These are phyloP conservation scores for Berberis thunbergii DNA, from an alignment of 164 flowering plant species.

Conservation along the genomic window DNA sequence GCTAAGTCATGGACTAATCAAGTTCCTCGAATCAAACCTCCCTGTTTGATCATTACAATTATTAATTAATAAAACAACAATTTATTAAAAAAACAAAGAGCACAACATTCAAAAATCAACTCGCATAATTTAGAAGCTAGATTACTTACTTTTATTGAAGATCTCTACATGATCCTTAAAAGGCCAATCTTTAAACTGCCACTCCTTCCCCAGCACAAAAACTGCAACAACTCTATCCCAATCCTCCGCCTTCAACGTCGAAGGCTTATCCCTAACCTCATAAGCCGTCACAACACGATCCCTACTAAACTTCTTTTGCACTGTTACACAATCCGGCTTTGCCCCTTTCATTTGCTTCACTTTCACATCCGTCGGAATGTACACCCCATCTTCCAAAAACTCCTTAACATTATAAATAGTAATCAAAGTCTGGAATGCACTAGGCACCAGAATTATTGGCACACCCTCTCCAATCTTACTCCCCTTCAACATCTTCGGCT, in stretches of 20 bases:
- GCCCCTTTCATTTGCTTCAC: conserved; percentile 81
- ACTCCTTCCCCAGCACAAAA: conserved; percentile 95
- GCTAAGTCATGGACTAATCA: no score
- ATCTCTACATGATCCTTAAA: conserved; percentile 92
- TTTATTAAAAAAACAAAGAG: no score
- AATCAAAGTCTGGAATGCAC: conserved; percentile 90
- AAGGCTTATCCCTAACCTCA: conserved; percentile 96
- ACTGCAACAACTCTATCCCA: conserved; percentile 99
- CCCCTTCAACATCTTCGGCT: conserved; percentile 66
- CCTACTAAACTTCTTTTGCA: conserved; percentile 96
- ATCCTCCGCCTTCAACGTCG: conserved; percentile 81
- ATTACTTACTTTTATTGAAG: conserved; percentile 63
- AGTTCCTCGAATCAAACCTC: no score
- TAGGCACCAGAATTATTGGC: conserved; percentile 93
- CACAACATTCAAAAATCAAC: no score
- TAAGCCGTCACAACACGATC: conserved; percentile 90
- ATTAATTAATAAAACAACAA: no score
- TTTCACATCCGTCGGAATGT: conserved; percentile 81
- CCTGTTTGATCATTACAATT: no score
- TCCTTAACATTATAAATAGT: conserved; percentile 98
- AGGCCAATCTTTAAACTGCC: conserved; percentile 99
- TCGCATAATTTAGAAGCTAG: neutral
- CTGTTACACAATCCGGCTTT: conserved; percentile 94
- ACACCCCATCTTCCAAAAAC: conserved; percentile 96
- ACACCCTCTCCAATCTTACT: conserved; percentile 93